phyloP scores from a whole-genome alignment of 2,329 filamentous ascomycete genomes.

The Calonectria montana region DNA sequence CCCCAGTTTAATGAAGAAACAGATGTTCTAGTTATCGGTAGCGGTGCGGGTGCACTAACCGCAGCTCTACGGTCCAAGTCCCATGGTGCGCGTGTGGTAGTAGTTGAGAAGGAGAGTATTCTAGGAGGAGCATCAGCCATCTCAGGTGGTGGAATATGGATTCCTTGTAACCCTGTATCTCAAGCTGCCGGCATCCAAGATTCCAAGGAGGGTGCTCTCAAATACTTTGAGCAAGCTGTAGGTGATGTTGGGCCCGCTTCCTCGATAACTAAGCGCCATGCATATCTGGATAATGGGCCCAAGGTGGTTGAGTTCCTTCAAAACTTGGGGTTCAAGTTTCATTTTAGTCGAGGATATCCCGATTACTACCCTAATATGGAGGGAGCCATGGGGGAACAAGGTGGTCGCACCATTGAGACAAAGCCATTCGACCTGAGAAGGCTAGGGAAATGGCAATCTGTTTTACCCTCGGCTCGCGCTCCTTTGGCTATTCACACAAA shows the following conservation, averaged over 20 bases:
- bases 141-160: not conserved
- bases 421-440: not conserved
- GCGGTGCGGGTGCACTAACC: not conserved
- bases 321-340: not conserved
- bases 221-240: not conserved
- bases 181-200: not conserved
- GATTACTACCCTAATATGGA: not conserved
- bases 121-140: not conserved
- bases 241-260: not conserved
- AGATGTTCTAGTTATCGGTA: not conserved
- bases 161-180: not conserved
- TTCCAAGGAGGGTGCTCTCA: not conserved
- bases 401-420: not conserved
- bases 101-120: not conserved
- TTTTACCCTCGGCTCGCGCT: not conserved
- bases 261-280: not conserved
- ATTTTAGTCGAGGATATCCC: not conserved
- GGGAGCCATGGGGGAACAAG: not conserved
- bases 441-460: not conserved
- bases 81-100: not conserved
- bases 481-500: slow-evolving; percentile 1
- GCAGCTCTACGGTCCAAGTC: not conserved
- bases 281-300: not conserved
- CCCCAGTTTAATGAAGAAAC: not conserved
- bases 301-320: not conserved